Conservation (phyloP, 108 stramenopile genomes). For the Nannochloropsis oceanica region DNA sequence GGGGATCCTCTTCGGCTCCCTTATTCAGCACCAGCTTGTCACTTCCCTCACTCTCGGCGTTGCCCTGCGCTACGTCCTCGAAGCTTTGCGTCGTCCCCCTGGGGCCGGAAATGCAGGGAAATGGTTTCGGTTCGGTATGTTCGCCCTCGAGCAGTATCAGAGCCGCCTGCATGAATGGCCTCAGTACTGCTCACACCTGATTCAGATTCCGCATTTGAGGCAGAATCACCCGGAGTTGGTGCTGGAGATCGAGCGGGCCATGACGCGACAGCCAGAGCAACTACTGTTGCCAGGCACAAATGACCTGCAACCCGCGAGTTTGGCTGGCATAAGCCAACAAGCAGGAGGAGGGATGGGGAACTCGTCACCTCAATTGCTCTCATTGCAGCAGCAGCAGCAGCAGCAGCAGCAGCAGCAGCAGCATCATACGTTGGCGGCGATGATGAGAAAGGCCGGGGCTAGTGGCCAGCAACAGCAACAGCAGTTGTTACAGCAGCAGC, state of each 20-base stretch:
- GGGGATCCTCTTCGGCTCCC: slow-evolving; percentile 82
- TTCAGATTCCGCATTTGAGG: slow-evolving; percentile 85
- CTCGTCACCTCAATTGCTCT: not conserved
- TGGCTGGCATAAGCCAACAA: too few species aligned
- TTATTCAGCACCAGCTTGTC: slow-evolving; percentile 94
- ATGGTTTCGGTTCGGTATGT: slow-evolving; percentile 97
- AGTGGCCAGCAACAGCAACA: not conserved
- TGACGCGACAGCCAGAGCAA: slow-evolving; percentile 3
- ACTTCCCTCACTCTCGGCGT: slow-evolving; percentile 94
- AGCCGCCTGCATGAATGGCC: slow-evolving; percentile 92
- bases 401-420: not conserved
- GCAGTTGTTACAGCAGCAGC: not conserved
- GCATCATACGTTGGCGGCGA: not conserved
- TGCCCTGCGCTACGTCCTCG: slow-evolving; percentile 89
- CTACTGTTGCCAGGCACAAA: not conserved
- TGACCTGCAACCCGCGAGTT: not conserved
- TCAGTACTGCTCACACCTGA: slow-evolving; percentile 94
- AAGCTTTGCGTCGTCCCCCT: slow-evolving; percentile 84
- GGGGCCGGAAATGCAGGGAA: slow-evolving; percentile 53
- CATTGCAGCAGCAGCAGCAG: not conserved
- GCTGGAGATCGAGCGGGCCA: slow-evolving; percentile 21
- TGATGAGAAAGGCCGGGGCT: not conserved
- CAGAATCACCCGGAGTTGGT: slow-evolving; percentile 68
- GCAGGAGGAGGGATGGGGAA: not conserved
- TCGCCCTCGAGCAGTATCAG: slow-evolving; percentile 94